phyloP scores from a whole-genome alignment of 2,329 filamentous ascomycete species.

The Parafenestella ontariensis region DNA sequence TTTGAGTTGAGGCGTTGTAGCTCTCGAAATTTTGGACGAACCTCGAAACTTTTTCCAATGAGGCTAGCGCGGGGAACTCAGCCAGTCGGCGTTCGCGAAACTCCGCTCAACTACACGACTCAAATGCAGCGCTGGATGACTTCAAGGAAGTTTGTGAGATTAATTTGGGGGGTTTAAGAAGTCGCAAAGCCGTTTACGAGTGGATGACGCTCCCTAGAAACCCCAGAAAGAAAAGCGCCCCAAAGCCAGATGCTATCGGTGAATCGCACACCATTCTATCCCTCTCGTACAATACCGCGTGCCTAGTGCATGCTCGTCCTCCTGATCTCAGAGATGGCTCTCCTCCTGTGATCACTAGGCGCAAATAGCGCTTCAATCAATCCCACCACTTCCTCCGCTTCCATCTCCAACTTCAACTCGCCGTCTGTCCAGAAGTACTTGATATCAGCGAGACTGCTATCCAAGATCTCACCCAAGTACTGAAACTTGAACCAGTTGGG shows the following conservation, averaged over 20 bases:
- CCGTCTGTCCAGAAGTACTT: slow-evolving; percentile 70
- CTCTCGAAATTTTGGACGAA: slow-evolving; percentile 33
- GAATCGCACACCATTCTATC: neutral
- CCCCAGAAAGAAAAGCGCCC: neutral
- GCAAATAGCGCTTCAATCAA: slow-evolving; percentile 70
- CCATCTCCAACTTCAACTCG: slow-evolving; percentile 69
- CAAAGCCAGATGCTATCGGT: neutral
- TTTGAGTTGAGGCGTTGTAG: slow-evolving; percentile 16
- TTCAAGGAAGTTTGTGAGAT: neutral
- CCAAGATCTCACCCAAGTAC: slow-evolving; percentile 68
- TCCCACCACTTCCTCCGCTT: slow-evolving; percentile 67
- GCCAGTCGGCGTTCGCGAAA: slow-evolving; percentile 29
- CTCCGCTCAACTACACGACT: slow-evolving; percentile 14
- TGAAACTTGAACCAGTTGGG: slow-evolving; percentile 71
- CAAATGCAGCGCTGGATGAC: neutral
- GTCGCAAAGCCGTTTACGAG: too few species aligned
- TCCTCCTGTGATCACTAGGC: slow-evolving; percentile 65
- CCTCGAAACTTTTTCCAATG: slow-evolving; percentile 33
- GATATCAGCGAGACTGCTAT: slow-evolving; percentile 69
- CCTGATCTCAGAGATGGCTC: slow-evolving; percentile 64
- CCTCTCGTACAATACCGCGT: neutral
- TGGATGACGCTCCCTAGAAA: neutral
- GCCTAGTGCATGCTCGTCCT: slow-evolving; percentile 34
- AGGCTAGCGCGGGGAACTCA: slow-evolving; percentile 34
- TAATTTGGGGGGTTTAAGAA: neutral